These are phyloP conservation scores for Dichomitus squalens DNA, from an alignment of 1,284 basidiomycete species.

Conservation along the genomic window DNA sequence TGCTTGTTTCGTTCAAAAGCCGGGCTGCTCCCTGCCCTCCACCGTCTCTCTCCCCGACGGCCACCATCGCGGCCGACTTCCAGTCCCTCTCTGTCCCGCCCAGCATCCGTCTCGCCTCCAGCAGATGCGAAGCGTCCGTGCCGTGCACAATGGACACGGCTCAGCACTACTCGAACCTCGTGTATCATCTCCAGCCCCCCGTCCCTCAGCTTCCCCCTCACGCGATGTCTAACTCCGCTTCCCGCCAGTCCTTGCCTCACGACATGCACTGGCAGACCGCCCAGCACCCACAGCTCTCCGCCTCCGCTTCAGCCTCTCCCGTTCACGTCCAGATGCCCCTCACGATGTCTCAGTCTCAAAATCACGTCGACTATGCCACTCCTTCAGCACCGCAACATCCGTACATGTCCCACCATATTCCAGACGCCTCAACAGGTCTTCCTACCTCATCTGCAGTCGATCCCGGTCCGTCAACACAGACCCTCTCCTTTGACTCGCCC, in stretches of 20 bases:
- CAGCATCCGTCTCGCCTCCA: constrained; percentile 8
- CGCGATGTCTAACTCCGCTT: constrained; percentile 21
- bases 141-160: constrained; percentile 27
- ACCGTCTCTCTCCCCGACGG: constrained; percentile 23
- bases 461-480: constrained; percentile 31
- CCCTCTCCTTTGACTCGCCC: constrained; percentile 34
- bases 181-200: constrained; percentile 28
- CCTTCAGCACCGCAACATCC: constrained; percentile 32
- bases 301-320: constrained; percentile 25
- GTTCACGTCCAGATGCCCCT: constrained; percentile 36
- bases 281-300: constrained; percentile 21
- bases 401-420: constrained; percentile 33
- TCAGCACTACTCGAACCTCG: constrained; percentile 30
- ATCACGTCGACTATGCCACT: constrained; percentile 40
- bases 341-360: constrained; percentile 32
- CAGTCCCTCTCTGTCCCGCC: background rate
- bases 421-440: constrained; percentile 22
- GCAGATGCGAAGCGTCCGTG: constrained; percentile 20
- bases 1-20: constrained; percentile 15
- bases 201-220: constrained; percentile 21
- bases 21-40: constrained; percentile 10
- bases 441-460: constrained; percentile 33
- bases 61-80: constrained; percentile 21
- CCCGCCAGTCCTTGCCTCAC: constrained; percentile 19
- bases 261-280: constrained; percentile 28